These are phyloP conservation scores for Eragrostis curvula DNA, from an alignment of 176 grass and related monocot genomes.

Conservation along the genomic window DNA sequence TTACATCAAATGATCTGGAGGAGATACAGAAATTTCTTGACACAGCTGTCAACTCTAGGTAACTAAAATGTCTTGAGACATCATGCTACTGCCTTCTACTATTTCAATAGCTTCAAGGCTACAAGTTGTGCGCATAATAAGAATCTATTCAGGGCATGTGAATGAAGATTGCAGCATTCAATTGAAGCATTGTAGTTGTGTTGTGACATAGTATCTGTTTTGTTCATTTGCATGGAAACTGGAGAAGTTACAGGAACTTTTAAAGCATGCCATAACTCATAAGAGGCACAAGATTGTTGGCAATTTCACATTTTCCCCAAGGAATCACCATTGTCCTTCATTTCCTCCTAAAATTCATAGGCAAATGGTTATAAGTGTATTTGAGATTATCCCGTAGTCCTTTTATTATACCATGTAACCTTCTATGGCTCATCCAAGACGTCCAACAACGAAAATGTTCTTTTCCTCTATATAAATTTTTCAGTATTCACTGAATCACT, in stretches of 20 bases:
- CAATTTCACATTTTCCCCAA: neutral
- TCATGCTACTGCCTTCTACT: neutral
- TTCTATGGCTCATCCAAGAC: neutral
- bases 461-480: neutral
- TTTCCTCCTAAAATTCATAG: neutral
- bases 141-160: neutral
- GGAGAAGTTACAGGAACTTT: neutral
- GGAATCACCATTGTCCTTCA: neutral
- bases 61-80: constrained; percentile 31
- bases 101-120: neutral
- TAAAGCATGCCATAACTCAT: neutral
- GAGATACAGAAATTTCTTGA: constrained; percentile 99
- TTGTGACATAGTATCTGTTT: neutral
- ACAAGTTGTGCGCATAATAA: neutral
- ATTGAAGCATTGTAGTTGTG: neutral
- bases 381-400: neutral
- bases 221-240: neutral
- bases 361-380: neutral
- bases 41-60: constrained; percentile 91
- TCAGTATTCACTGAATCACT: neutral
- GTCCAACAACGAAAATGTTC: neutral
- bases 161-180: neutral
- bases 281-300: neutral
- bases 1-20: constrained; percentile 92
- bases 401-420: neutral